Conservation (phyloP, 2,329 filamentous ascomycete genomes). For the Claviceps monticola region DNA sequence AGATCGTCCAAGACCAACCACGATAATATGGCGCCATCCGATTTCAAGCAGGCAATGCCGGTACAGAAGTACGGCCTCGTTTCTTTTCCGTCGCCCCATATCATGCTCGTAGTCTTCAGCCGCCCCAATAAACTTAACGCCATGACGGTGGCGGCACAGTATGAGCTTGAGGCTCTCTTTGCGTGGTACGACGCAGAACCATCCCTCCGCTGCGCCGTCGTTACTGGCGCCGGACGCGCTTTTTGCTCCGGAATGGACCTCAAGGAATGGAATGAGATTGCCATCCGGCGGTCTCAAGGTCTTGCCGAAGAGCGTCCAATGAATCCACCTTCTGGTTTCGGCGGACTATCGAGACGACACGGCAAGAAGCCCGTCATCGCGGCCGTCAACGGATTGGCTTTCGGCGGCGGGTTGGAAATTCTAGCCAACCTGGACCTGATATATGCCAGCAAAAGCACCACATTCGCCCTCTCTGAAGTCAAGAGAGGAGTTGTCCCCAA, state of each 20-base stretch:
- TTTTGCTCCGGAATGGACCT: slow-evolving; percentile 59
- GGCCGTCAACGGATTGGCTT: slow-evolving; percentile 61
- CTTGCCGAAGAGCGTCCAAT: slow-evolving; percentile 7
- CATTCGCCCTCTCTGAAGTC: slow-evolving; percentile 59
- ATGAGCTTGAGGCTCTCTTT: slow-evolving; percentile 35
- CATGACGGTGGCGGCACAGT: slow-evolving; percentile 34
- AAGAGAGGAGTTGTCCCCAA: slow-evolving; percentile 56
- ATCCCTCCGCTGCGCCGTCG: slow-evolving; percentile 43
- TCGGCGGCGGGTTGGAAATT: slow-evolving; percentile 69
- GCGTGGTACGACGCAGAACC: slow-evolving; percentile 51
- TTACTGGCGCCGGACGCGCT: slow-evolving; percentile 49
- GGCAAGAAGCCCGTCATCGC: slow-evolving; percentile 66
- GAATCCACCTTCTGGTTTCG: slow-evolving; percentile 41
- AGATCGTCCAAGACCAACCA: not conserved
- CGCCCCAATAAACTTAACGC: slow-evolving; percentile 45
- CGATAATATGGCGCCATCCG: not conserved
- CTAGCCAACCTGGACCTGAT: slow-evolving; percentile 60
- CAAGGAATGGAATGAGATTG: slow-evolving; percentile 44
- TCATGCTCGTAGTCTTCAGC: slow-evolving; percentile 41
- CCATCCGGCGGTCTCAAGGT: slow-evolving; percentile 13
- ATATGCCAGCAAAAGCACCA: slow-evolving; percentile 42
- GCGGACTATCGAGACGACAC: slow-evolving; percentile 48
- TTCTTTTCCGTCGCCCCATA: slow-evolving; percentile 10
- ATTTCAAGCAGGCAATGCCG: slow-evolving; percentile 1
- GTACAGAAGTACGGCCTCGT: slow-evolving; percentile 24